Base-by-base conservation (phyloP, 1,284 basidiomycete species). In the Anthracocystis panici-leucophaei region DNA sequence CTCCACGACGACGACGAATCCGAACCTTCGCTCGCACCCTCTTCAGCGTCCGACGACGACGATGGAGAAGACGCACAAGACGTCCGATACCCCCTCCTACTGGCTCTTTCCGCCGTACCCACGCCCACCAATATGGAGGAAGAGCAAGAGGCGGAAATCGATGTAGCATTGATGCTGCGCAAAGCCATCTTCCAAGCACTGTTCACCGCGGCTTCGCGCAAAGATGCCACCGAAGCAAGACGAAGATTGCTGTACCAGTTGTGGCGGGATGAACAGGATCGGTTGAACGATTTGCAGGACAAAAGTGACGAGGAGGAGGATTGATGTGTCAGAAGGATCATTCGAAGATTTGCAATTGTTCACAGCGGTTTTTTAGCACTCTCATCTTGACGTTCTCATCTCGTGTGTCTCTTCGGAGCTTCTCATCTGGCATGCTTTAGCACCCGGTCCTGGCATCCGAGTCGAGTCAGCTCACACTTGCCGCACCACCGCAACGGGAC, bases 221-320 rank as follows among this genome's bases (percentile, higher is more conserved):
- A 90, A 65, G 89, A 90, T 42, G 91, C 92, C 29, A 89, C 90
- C 71, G 92, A 93, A 73, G 87, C 91, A 2, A 94, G 92, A 85
- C 89, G 95, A 75, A 88, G 92, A 84, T 92, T 90, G 86, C 88
- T 97, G 85, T 96, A 95, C 84, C 88, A 88, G 10, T 86, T 95
- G 27, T 96, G 93, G 89, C 91, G 91, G 79, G 85, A 84, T 48
- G 83, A 86, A 71, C 87, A 85, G 51, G 87, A 86, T 60, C 51
- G 73, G 18, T 38, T 75, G 27, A 68, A 74, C 18, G 65, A 68
- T 33, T 10, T 49, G 10, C n/a, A 51, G 4, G 60, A 41, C 20
- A 45, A 48, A 1, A 11, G 40, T 8, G 46, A 56, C 8, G 42
- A 62, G 3, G 46, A 50, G 0, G 46, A 45, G 3, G 38, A 57